Conservation (phyloP, 306 rosid species). For the Cucumis melo region DNA sequence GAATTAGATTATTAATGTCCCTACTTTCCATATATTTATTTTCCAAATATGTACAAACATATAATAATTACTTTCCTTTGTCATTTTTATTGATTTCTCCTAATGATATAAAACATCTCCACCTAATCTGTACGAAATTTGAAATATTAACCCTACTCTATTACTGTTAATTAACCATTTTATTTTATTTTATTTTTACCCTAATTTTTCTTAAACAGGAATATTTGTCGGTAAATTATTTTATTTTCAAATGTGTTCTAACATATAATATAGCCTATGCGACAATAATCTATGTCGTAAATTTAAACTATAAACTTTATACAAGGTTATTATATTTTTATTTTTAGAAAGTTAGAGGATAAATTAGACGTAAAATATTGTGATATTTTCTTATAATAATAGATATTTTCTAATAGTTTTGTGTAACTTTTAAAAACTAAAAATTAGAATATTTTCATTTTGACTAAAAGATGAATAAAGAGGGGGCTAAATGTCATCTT, state of each 20-base stretch:
- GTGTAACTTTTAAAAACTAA: too few species aligned
- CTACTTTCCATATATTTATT: not conserved
- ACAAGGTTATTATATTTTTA: too few species aligned
- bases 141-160: not conserved
- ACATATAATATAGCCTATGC: too few species aligned
- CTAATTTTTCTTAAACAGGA: not conserved
- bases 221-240: not conserved
- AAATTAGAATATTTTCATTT: too few species aligned
- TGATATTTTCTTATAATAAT: too few species aligned
- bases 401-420: too few species aligned
- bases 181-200: not conserved
- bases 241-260: not conserved
- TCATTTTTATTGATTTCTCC: not conserved
- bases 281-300: too few species aligned
- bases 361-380: too few species aligned
- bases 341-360: too few species aligned
- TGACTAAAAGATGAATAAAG: too few species aligned
- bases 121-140: not conserved
- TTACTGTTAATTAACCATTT: not conserved
- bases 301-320: too few species aligned
- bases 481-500: too few species aligned
- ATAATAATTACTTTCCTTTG: not conserved
- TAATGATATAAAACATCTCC: not conserved
- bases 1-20: not conserved
- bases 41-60: not conserved